Evolutionary conservation across 108 stramenopile genomes (phyloP).

Genomic region (Nitzschia palea): DNA sequence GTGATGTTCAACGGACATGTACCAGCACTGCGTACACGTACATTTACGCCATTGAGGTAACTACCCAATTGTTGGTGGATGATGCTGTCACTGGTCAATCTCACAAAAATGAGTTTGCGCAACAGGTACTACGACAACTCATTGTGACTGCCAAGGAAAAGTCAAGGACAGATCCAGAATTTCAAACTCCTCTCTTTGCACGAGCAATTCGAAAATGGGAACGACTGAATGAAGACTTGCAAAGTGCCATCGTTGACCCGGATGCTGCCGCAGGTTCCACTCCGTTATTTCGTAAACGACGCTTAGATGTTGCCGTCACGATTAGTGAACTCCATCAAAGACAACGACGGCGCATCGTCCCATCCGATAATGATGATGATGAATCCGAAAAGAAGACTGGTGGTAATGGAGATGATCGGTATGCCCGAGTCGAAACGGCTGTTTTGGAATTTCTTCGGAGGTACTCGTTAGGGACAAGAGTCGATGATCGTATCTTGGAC

Average conservation of each 20-base stretch:
- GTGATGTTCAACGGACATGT: conserved; percentile 71
- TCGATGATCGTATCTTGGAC: conserved; percentile 65
- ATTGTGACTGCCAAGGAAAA: conserved; percentile 23
- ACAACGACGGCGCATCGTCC: conserved; percentile 55
- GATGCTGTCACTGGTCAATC: too few species aligned
- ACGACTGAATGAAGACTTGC: conserved; percentile 71
- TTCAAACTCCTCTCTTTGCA: conserved; percentile 1
- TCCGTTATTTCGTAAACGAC: conserved; percentile 72
- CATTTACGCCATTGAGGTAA: conserved; percentile 72
- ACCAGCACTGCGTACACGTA: conserved; percentile 83
- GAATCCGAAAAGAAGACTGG: background rate
- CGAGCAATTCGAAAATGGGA: conserved; percentile 75
- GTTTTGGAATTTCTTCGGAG: conserved; percentile 55
- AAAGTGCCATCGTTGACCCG: conserved; percentile 69
- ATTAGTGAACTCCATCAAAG: conserved; percentile 76
- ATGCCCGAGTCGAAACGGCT: conserved; percentile 51
- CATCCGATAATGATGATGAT: conserved; percentile 8
- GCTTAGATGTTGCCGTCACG: conserved; percentile 74
- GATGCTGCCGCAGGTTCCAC: conserved; percentile 40
- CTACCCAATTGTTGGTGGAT: background rate
- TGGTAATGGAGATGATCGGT: conserved; percentile 26
- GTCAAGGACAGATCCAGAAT: conserved; percentile 6
- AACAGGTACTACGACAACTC: conserved; percentile 32
- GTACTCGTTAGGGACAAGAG: conserved; percentile 50
- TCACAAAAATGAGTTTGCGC: background rate